phyloP scores from a whole-genome alignment of 768 basidiomycete genomes.

The Leucocoprinus sp. region DNA sequence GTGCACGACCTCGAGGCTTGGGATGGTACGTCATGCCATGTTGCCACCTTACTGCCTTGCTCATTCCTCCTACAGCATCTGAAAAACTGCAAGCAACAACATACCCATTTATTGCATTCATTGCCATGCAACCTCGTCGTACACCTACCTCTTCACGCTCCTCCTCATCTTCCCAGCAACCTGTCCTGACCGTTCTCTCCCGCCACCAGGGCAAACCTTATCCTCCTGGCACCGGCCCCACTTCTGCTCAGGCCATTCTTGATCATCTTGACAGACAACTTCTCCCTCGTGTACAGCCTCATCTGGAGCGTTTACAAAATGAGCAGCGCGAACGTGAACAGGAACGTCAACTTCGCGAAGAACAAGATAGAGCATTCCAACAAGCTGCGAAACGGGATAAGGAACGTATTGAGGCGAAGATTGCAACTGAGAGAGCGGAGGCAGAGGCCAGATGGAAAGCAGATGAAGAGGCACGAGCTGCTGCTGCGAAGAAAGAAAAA shows the following conservation, averaged over 20 bases:
- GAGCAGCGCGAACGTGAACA: conserved; percentile 40
- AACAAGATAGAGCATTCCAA: conserved; percentile 75
- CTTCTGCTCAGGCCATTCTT: conserved; percentile 55
- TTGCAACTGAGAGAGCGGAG: conserved; percentile 32
- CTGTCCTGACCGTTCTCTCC: conserved; percentile 73
- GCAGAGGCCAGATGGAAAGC: conserved; percentile 28
- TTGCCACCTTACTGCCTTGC: conserved; percentile 8
- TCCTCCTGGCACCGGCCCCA: conserved; percentile 33
- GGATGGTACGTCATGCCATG: conserved; percentile 33
- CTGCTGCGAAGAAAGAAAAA: conserved; percentile 17
- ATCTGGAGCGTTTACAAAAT: conserved; percentile 53
- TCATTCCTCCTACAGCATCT: conserved; percentile 25
- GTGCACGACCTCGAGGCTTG: conserved; percentile 78
- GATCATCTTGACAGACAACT: conserved; percentile 64
- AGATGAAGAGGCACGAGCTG: conserved; percentile 24
- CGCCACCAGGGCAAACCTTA: conserved; percentile 67
- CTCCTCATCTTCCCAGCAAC: conserved; percentile 22
- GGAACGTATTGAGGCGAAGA: conserved; percentile 53
- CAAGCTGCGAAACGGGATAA: conserved; percentile 58
- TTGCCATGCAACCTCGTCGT: conserved; percentile 76
- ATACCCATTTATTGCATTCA: conserved; percentile 88
- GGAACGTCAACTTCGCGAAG: conserved; percentile 60
- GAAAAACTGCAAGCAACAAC: conserved; percentile 83
- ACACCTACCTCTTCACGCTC: conserved; percentile 28
- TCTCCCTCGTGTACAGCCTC: conserved; percentile 74